Evolutionary conservation across 495 filamentous ascomycete genomes (phyloP).

Genomic region (Articulospora tetracladia): DNA sequence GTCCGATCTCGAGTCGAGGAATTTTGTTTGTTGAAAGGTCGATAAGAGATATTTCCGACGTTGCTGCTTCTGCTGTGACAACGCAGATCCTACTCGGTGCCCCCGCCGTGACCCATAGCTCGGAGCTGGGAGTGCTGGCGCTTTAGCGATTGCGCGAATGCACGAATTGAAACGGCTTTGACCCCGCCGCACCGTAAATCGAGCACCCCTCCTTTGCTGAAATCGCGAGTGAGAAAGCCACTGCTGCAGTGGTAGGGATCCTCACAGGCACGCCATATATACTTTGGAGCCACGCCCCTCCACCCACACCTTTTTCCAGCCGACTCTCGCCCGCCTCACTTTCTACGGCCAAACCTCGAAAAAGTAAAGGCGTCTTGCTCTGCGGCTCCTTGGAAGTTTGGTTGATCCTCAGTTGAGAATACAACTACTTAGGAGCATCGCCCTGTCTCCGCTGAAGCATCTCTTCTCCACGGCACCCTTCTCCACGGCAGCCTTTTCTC

Average conservation of each 20-base stretch:
- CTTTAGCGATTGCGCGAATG: not conserved
- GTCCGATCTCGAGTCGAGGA: not conserved
- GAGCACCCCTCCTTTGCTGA: not conserved
- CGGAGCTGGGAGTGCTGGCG: not conserved
- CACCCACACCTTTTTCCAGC: not conserved
- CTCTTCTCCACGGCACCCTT: not conserved
- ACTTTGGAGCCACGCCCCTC: not conserved
- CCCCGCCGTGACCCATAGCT: not conserved
- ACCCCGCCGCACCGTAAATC: not conserved
- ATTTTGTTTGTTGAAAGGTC: not conserved
- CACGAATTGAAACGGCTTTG: not conserved
- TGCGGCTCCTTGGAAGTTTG: not conserved
- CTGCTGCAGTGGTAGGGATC: not conserved
- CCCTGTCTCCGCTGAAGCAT: not conserved
- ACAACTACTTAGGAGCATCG: not conserved
- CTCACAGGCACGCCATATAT: not conserved
- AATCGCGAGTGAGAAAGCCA: not conserved
- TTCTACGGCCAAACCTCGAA: not conserved
- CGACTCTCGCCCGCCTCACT: slow-evolving; percentile 1
- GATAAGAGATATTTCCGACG: not conserved
- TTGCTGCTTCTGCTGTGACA: not conserved
- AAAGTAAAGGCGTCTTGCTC: not conserved
- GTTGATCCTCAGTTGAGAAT: not conserved
- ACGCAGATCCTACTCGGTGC: not conserved
- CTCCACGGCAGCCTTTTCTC: not conserved